phyloP scores from a whole-genome alignment of 306 rosid species.

The Argentina anserina region DNA sequence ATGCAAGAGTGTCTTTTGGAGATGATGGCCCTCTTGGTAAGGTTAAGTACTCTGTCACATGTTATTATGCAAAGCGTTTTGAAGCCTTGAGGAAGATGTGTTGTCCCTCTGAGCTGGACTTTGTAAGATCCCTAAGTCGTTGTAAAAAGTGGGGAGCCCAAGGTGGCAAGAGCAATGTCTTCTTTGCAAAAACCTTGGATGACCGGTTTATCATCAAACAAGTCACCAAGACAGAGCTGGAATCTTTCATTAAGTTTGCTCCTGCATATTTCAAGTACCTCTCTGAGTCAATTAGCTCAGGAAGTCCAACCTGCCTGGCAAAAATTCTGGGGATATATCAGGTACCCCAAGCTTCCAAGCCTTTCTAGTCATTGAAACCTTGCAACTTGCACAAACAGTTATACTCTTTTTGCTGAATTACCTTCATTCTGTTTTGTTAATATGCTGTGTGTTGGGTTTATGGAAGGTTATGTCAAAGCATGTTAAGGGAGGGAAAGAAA shows the following conservation, averaged over 20 bases:
- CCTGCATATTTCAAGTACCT: conserved; percentile 83
- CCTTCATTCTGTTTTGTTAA: neutral
- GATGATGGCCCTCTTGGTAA: conserved; percentile 74
- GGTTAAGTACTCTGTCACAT: conserved; percentile 64
- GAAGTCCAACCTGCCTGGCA: conserved; percentile 94
- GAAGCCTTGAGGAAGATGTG: conserved; percentile 82
- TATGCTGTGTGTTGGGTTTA: conserved; percentile 27
- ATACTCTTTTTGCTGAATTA: neutral
- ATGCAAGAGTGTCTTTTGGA: conserved; percentile 79
- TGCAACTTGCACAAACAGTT: neutral
- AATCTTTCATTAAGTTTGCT: conserved; percentile 82
- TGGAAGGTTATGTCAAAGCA: conserved; percentile 77
- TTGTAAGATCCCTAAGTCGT: conserved; percentile 83
- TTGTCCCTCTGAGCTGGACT: conserved; percentile 86
- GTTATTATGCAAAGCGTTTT: conserved; percentile 80
- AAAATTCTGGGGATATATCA: conserved; percentile 97
- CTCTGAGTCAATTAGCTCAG: conserved; percentile 59
- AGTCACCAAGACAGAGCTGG: conserved; percentile 92
- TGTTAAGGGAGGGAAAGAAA: conserved; percentile 82
- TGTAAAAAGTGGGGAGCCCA: conserved; percentile 98
- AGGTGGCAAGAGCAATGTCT: conserved; percentile 97
- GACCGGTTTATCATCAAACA: conserved; percentile 88
- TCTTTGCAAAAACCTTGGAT: conserved; percentile 92
- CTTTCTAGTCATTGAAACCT: neutral
- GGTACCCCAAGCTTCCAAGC: conserved; percentile 40